Conservation (phyloP, 257 asterid species). For the Nicotiana paniculata region DNA sequence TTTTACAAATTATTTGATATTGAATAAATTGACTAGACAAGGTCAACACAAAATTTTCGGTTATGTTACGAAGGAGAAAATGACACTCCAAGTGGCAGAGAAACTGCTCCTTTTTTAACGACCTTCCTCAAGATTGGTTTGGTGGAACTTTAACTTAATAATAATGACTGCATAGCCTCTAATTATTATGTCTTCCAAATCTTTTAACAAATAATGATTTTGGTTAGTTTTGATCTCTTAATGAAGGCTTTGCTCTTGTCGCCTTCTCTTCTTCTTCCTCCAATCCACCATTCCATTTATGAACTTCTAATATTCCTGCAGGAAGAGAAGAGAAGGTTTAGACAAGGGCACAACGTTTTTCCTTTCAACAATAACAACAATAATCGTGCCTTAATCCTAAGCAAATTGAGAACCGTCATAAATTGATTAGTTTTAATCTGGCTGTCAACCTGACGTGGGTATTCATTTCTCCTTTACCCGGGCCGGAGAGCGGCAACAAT, state of each 20-base stretch:
- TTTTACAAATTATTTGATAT: not conserved
- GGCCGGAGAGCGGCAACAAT: not conserved
- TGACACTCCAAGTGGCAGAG: slow-evolving; percentile 9
- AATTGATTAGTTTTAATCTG: not conserved
- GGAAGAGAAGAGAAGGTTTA: slow-evolving; percentile 22
- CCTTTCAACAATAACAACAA: not conserved
- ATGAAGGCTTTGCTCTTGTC: slow-evolving; percentile 23
- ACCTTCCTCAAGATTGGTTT: slow-evolving; percentile 18
- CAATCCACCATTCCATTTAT: not conserved
- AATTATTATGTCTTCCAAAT: slow-evolving; percentile 4
- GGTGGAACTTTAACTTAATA: slow-evolving; percentile 7
- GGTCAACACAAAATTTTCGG: not conserved
- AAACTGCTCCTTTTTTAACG: slow-evolving; percentile 26
- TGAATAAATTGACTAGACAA: not conserved
- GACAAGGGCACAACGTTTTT: not conserved
- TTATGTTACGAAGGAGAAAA: not conserved
- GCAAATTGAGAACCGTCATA: not conserved
- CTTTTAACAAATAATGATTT: slow-evolving; percentile 11
- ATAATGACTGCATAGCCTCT: slow-evolving; percentile 15
- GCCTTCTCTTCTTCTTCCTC: slow-evolving; percentile 30
- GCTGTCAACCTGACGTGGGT: not conserved
- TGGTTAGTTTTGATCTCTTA: not conserved
- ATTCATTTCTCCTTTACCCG: not conserved
- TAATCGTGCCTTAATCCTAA: not conserved
- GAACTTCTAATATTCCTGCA: not conserved